Evolutionary conservation across 179 eudicot genomes (phyloP).

Genomic region (Spinacia oleracea): DNA sequence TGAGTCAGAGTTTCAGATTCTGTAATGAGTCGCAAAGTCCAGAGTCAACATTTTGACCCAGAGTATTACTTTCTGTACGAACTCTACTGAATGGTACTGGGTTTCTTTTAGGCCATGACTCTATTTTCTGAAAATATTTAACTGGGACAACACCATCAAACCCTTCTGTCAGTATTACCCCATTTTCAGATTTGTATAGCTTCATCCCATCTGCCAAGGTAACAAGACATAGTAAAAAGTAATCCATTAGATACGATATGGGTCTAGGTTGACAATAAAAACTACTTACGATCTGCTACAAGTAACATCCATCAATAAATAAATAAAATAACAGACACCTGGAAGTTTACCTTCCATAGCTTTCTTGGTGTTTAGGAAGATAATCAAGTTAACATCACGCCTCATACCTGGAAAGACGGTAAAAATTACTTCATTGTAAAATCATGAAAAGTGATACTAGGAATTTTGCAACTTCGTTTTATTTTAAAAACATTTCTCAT

Average conservation of each 20-base stretch:
- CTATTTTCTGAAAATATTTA: slow-evolving; percentile 71
- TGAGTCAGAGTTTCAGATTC: too few species aligned
- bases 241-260: neutral
- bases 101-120: slow-evolving; percentile 72
- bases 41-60: neutral
- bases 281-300: neutral
- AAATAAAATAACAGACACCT: neutral
- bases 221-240: neutral
- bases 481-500: neutral
- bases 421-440: neutral
- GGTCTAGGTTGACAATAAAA: neutral
- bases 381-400: slow-evolving; percentile 61
- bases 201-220: slow-evolving; percentile 77
- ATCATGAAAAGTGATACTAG: neutral
- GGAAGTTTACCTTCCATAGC: slow-evolving; percentile 75
- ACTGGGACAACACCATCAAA: slow-evolving; percentile 84
- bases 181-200: slow-evolving; percentile 82
- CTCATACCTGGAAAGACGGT: slow-evolving; percentile 70
- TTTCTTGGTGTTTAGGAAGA: slow-evolving; percentile 72
- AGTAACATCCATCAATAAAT: neutral
- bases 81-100: slow-evolving; percentile 52
- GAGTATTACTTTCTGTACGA: too few species aligned
- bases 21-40: neutral
- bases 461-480: neutral
- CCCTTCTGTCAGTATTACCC: slow-evolving; percentile 88